Evolutionary conservation across 768 basidiomycete species (phyloP).

Genomic region (Podaxis carcinomalis): DNA sequence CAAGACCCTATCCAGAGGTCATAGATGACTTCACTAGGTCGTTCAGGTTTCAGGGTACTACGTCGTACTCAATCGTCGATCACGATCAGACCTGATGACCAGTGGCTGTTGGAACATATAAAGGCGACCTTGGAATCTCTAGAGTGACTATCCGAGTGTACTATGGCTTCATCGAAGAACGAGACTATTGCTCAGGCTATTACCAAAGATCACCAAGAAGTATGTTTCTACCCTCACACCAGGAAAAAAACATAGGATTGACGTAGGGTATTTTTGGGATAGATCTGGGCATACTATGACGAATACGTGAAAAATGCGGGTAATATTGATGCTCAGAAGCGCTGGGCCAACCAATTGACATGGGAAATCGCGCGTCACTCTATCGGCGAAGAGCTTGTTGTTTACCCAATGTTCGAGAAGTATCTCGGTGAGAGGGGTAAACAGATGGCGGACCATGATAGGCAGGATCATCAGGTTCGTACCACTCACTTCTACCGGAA

Average conservation of each 20-base stretch:
- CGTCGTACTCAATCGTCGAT: not conserved
- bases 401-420: slow-evolving; percentile 60
- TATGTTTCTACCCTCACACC: not conserved
- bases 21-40: not conserved
- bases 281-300: slow-evolving; percentile 59
- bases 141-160: not conserved
- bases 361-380: slow-evolving; percentile 64
- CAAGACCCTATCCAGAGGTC: not conserved
- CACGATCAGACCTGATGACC: not conserved
- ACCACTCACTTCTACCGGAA: not conserved
- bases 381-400: slow-evolving; percentile 58
- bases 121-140: not conserved
- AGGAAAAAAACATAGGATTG: not conserved
- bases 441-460: slow-evolving; percentile 49
- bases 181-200: not conserved
- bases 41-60: not conserved
- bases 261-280: not conserved
- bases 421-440: slow-evolving; percentile 48
- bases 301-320: slow-evolving; percentile 38
- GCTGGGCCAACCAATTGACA: slow-evolving; percentile 51
- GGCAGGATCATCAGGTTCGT: slow-evolving; percentile 49
- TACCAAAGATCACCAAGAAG: slow-evolving; percentile 7
- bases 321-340: slow-evolving; percentile 41
- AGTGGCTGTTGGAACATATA: not conserved
- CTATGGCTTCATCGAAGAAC: not conserved